Evolutionary conservation across 176 grass and related monocot genomes (phyloP), one percentile per base, ranked within the genome.

Genomic region (Eleusine coracana): DNA sequence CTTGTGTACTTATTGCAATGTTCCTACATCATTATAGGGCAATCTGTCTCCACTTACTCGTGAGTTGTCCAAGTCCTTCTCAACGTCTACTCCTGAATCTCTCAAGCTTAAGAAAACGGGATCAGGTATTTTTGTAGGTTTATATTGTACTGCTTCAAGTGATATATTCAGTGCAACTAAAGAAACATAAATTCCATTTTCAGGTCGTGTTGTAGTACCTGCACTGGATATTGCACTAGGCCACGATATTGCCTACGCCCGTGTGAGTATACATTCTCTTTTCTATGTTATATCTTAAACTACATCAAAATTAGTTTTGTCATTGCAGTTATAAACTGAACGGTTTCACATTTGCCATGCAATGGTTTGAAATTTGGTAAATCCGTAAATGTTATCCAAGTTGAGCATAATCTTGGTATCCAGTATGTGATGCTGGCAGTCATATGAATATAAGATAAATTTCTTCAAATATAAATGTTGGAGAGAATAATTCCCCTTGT

Each of bases 141-240:
- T 63, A 25, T 4, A 29, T 29, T 63, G 8, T 82, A 29, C 60
- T 61, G 31, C 28, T 78, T 77, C 10, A 79, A 58, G 61, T 42
- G 21, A 66, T 73, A 41, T 82, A 73, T 70, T 49, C 27, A 27
- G 65, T 58, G 14, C 31, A 18, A 36, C 74, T 67, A 14, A 80
- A 61, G 61, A 13, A 82, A 73, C 29, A 39, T 2, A 5, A 59
- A 59, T 72, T 73, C 1, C 39, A 31, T 82, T 82, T 73, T 39
- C 83, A 86, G 79, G 88, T 42, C 88, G 83, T 17, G 29, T 90
- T 51, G 9, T 82, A 18, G 79, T 90, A 18, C 83, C 88, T n/a
- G 0, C 2, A 16, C 44, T 90, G 59, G 59, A 86, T 78, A 25
- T 25, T 25, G 25, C 25, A 25, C 25, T 25, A 25, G 25, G 40